Conservation (phyloP, 2,329 filamentous ascomycete species). For the Ustulina deusta region DNA sequence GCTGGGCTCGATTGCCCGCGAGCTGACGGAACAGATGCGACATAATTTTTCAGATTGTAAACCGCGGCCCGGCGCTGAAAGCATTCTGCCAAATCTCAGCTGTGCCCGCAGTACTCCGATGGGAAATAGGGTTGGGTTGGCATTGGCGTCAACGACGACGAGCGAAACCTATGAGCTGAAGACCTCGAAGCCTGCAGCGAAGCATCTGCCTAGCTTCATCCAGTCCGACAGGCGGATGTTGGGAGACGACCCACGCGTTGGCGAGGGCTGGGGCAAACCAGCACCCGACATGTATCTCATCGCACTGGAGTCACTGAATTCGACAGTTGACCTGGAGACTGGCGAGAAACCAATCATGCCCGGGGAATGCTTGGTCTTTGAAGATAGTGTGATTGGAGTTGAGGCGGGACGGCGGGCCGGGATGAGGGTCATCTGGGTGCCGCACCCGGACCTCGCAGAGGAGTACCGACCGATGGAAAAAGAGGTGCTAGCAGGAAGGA, state of each 20-base stretch:
- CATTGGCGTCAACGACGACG: constrained; percentile 12
- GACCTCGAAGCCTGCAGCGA: constrained; percentile 39
- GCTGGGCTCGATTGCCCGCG: constrained; percentile 68
- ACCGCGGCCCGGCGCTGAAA: not conserved
- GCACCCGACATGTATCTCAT: constrained; percentile 78
- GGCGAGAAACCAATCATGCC: constrained; percentile 64
- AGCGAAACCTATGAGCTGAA: constrained; percentile 11
- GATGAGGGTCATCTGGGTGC: constrained; percentile 79
- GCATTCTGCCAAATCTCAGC: not conserved
- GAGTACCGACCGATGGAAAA: constrained; percentile 50
- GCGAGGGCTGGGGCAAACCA: constrained; percentile 74
- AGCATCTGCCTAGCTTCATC: constrained; percentile 56
- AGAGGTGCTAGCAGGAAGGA: constrained; percentile 47
- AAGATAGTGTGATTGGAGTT: constrained; percentile 77
- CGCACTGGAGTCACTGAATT: constrained; percentile 73
- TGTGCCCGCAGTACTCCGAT: not conserved
- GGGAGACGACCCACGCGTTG: constrained; percentile 74
- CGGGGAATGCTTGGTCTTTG: constrained; percentile 77
- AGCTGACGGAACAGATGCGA: constrained; percentile 48
- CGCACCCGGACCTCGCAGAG: constrained; percentile 67
- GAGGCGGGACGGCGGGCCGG: constrained; percentile 77
- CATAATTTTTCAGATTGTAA: constrained; percentile 44
- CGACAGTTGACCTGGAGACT: constrained; percentile 55
- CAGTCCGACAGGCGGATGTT: constrained; percentile 65
- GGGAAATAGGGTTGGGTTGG: constrained; percentile 4